Evolutionary conservation across 768 basidiomycete species (phyloP), one percentile per base, ranked within the genome.

Genomic region (Hygrocybe coccinea): DNA sequence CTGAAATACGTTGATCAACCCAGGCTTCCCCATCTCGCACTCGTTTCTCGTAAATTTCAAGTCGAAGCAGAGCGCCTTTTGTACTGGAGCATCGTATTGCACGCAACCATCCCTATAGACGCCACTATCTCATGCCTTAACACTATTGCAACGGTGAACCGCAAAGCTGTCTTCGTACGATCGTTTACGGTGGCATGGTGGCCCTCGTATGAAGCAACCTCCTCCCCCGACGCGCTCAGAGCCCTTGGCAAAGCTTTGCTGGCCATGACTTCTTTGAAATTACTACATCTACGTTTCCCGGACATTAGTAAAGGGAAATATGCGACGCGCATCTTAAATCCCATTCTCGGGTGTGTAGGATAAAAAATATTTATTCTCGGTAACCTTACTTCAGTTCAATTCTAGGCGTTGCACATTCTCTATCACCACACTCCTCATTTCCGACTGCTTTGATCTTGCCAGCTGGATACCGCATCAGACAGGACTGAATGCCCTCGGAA

Each of bases 11-110:
- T 36, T 38, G 50, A 51, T 35, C 12, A 33, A 21, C 7, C 34
- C 9, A 34, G 37, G 37, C 50, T 51, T 22, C 50, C 50, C 35
- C 4, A 7, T 12, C 34, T 51, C 34, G 50, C 50, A 5, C 50
- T 51, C 50, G 34, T 35, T 10, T 51, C 15, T 35, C 50, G 50
- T 17, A 19, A 34, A 37, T 51, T 12, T 21, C 50, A 51, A 51
- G 34, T 35, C 29, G 35, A 51, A 19, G 34, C 50, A 22, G 50
- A 51, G 19, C 50, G 50, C 36, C 50, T 51, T 11, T 22, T 51
- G 35, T 51, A 51, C 22, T 14, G 34, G 34, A 3, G 11, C 17
- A 51, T 51, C 50, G 15, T 46, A 5, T 22, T 46, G 44, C 22
- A 46, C 44, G 22, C 17, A 21, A 6, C 5, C 11, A 22, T 19